Percentiles rank a stretch among this genome's conserved stretches.
Conservation (phyloP, 139 green algal genomes). For the Chlamydomonas incerta region DNA sequence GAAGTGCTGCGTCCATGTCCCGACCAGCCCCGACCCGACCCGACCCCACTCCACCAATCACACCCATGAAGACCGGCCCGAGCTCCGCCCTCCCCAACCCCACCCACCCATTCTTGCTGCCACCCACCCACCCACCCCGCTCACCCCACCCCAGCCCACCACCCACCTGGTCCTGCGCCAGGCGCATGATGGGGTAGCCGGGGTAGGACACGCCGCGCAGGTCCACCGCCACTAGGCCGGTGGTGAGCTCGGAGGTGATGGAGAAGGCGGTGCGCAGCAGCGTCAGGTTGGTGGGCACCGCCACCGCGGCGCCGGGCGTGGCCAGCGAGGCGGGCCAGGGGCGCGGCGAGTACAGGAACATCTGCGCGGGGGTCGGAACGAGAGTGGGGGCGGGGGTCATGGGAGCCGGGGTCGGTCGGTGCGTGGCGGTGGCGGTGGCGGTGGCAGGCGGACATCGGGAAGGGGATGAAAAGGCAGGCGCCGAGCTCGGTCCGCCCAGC, state of each 20-base stretch:
- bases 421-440: too few species aligned
- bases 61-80: too few species aligned
- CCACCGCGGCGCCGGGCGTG: not conserved
- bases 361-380: not conserved
- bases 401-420: not conserved
- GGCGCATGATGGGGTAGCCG: not conserved
- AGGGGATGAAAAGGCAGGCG: too few species aligned
- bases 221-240: constrained; percentile 5
- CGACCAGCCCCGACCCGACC: too few species aligned
- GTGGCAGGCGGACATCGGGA: too few species aligned
- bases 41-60: too few species aligned
- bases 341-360: constrained; percentile 17
- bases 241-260: not conserved
- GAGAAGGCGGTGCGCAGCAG: not conserved
- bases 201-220: constrained; percentile 25
- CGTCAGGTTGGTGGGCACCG: constrained; percentile 19
- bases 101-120: too few species aligned
- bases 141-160: not conserved
- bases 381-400: not conserved
- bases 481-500: too few species aligned
- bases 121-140: not conserved
- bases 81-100: too few species aligned
- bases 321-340: constrained; percentile 20
- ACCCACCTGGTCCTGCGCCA: not conserved
- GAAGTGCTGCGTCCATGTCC: too few species aligned